A percentile compares a stretch with the other conserved stretches of the same genome.
phyloP scores from a whole-genome alignment of 1,284 basidiomycete species.

The Ustanciosporium gigantosporum region DNA sequence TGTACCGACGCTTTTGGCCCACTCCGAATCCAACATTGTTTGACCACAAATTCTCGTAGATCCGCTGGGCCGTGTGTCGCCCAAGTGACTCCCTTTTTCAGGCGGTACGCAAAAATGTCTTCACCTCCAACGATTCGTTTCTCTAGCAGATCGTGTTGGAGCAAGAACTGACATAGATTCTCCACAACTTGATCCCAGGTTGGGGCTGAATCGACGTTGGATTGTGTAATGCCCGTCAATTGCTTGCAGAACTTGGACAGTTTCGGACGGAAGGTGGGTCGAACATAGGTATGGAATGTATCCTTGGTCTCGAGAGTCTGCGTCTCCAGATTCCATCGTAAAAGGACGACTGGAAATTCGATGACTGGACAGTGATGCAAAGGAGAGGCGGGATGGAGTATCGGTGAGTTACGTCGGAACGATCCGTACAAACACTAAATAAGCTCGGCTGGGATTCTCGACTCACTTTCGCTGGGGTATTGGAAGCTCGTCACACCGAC shows the following conservation, averaged over 20 bases:
- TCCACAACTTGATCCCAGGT: constrained; percentile 73
- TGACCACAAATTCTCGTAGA: constrained; percentile 72
- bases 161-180: constrained; percentile 71
- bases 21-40: constrained; percentile 85
- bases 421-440: no score
- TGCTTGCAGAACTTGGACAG: constrained; percentile 81
- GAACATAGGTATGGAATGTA: constrained; percentile 85
- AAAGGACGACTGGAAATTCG: constrained; percentile 86
- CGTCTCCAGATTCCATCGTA: constrained; percentile 69
- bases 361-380: constrained; percentile 14
- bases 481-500: constrained; percentile 62
- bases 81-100: constrained; percentile 60
- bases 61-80: constrained; percentile 68
- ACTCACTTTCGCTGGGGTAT: constrained; percentile 77
- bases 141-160: constrained; percentile 62
- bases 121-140: constrained; percentile 13
- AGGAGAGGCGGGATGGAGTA: no score
- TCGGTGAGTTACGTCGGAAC: no score
- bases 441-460: no score
- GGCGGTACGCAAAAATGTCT: constrained; percentile 11
- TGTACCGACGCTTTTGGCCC: no score
- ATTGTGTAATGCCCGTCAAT: constrained; percentile 90
- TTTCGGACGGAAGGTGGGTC: constrained; percentile 79
- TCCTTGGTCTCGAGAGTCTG: constrained; percentile 69
- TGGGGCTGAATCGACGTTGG: constrained; percentile 79